Percentiles rank a stretch among this genome's conserved stretches.
These are phyloP conservation scores for Nepenthes alata DNA, from an alignment of 179 eudicot species.

Conservation along the genomic window DNA sequence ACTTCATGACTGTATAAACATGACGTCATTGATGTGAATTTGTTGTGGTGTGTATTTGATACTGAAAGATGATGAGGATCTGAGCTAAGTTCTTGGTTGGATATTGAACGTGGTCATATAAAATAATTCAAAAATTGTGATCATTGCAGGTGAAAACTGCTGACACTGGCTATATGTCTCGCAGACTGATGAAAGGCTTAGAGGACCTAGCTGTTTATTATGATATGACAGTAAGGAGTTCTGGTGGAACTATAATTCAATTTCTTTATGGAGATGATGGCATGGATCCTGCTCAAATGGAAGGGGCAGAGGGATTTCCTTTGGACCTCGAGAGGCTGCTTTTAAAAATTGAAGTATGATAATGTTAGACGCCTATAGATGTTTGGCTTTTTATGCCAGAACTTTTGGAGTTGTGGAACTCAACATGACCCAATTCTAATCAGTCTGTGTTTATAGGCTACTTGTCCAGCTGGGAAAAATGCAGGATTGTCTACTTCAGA, in stretches of 20 bases:
- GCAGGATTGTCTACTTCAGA: slow-evolving; percentile 38
- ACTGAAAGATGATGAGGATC: too few species aligned
- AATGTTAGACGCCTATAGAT: neutral
- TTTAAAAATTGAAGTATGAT: slow-evolving; percentile 58
- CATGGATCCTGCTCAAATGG: slow-evolving; percentile 99
- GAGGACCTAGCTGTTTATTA: slow-evolving; percentile 79
- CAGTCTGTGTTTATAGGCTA: slow-evolving; percentile 47
- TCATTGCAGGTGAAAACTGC: slow-evolving; percentile 90
- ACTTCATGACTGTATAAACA: too few species aligned
- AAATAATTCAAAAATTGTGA: neutral
- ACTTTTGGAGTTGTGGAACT: neutral
- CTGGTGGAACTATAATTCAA: slow-evolving; percentile 77
- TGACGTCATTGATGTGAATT: too few species aligned
- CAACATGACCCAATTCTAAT: neutral
- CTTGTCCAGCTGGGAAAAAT: slow-evolving; percentile 59
- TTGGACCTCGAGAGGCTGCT: slow-evolving; percentile 72
- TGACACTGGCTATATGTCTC: slow-evolving; percentile 98
- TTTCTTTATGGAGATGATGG: slow-evolving; percentile 89
- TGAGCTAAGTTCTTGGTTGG: too few species aligned
- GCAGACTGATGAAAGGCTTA: slow-evolving; percentile 85
- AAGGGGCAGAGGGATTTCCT: slow-evolving; percentile 75
- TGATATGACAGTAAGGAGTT: slow-evolving; percentile 82
- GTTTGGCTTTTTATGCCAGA: neutral
- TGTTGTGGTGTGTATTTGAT: too few species aligned
- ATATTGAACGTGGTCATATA: too few species aligned